A percentile compares a stretch with the other conserved stretches of the same genome.
Evolutionary conservation across 2,329 filamentous ascomycete species (phyloP).

Genomic region (Xylaria hypoxylon): DNA sequence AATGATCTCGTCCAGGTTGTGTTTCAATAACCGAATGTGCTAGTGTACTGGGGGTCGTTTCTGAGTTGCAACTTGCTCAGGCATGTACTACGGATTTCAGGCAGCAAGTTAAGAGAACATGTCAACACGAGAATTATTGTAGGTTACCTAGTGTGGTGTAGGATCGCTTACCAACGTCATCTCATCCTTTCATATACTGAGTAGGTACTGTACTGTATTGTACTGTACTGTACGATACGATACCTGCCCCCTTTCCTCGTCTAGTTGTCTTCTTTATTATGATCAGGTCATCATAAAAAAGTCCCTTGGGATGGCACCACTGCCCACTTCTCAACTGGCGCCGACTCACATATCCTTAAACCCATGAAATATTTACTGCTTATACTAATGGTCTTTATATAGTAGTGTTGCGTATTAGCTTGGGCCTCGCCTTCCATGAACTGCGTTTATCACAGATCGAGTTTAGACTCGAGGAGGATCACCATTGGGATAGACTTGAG

Average conservation of each 20-base stretch:
- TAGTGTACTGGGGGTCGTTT: not conserved
- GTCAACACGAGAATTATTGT: not conserved
- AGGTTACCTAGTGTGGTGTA: too few relatives aligned
- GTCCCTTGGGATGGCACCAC: not conserved
- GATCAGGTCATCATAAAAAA: not conserved
- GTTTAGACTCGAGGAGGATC: not conserved
- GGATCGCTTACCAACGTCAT: conserved; percentile 4
- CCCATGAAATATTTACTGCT: not conserved
- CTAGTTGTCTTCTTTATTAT: not conserved
- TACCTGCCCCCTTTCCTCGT: not conserved
- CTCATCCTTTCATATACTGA: not conserved
- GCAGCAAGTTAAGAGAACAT: conserved; percentile 15
- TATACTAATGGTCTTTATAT: too few relatives aligned
- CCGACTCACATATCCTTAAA: not conserved
- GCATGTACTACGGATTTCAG: conserved; percentile 16
- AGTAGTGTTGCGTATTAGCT: too few relatives aligned
- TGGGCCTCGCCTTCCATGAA: not conserved
- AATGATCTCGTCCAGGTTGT: not conserved
- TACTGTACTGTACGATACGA: not conserved
- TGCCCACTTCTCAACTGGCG: not conserved
- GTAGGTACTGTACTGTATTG: not conserved
- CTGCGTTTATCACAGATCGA: not conserved
- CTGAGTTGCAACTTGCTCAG: not conserved
- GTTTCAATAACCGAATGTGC: conserved; percentile 1
- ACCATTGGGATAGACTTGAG: not conserved